Percentiles rank a stretch among this genome's conserved stretches.
Conservation (phyloP, 257 asterid species). For the Marsdenia floribunda region DNA sequence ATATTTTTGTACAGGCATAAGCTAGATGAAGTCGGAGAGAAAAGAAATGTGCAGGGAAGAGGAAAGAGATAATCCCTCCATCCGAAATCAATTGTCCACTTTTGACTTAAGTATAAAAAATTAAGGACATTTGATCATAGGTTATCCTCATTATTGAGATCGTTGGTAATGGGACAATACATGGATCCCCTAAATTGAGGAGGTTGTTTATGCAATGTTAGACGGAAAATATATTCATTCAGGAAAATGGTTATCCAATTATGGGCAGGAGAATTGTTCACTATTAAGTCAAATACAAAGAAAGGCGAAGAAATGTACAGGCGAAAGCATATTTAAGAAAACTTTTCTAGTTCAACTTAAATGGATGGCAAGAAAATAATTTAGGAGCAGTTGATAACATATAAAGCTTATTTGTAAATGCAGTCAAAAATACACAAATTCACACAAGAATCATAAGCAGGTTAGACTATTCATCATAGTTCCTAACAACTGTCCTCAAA, state of each 20-base stretch:
- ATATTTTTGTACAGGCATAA: neutral
- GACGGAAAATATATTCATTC: too few species aligned
- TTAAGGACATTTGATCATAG: too few species aligned
- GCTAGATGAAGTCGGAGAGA: neutral
- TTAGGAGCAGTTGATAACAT: neutral
- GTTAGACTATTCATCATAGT: neutral
- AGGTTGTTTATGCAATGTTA: too few species aligned
- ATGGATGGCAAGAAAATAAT: neutral
- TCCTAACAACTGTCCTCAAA: too few species aligned
- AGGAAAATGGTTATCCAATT: too few species aligned
- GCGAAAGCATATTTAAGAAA: neutral
- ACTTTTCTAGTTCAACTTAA: neutral
- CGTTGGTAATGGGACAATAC: too few species aligned
- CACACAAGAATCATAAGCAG: slow-evolving; percentile 6
- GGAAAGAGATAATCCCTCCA: neutral
- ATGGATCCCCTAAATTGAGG: too few species aligned
- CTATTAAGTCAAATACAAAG: neutral
- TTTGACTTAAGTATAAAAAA: too few species aligned
- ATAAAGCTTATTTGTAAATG: neutral
- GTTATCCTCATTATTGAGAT: too few species aligned
- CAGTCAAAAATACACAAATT: neutral
- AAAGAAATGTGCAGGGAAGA: neutral
- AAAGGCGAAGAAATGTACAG: neutral
- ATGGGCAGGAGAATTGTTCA: neutral
- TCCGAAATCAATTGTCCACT: too few species aligned